Evolutionary conservation across 441 rosid genomes (phyloP), one percentile per base, ranked within the genome.

Genomic region (Iberis amara): DNA sequence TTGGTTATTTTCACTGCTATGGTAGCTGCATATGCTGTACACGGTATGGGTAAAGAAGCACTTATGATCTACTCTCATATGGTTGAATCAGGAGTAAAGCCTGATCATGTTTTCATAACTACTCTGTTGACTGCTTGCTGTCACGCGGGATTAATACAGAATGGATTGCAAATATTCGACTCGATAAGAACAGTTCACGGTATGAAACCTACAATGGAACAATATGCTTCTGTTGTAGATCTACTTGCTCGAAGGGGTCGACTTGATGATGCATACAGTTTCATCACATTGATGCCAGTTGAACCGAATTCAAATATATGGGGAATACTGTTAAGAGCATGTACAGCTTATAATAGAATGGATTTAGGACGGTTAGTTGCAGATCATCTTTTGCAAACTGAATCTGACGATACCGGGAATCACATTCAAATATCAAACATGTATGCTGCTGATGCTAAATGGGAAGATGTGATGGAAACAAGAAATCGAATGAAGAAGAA

Each of bases 31-130:
- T 85, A 73, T 59, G 96, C 87, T 44, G 78, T 78, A 75, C 91
- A 88, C 57, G 96, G 96, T 24, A 76, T 77, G 84, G 95, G 86
- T 37, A 65, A 76, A 57, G 92, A 81, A 71, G 92, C 96, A 40
- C 83, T 89, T 18, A 36, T 58, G 50, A 65, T 74, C 64, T 89
- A 76, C 76, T 61, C 72, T 59, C 65, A 45, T 41, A 81, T 85
- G 91, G 68, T 79, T 39, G 75, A 75, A 53, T 61, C 55, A 56
- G 76, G 77, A 15, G 43, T 80, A 32, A 81, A 89, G 61, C 92
- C 85, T 6, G 92, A 89, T 68, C 88, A 83, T 66, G 73, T 85
- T 40, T 62, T 83, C 64, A 58, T 86, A 55, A 80, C 95, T 57
- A 66, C 95, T 39, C 65, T 79, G 38, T 75, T 89, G 68, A 78